Base-by-base conservation (phyloP, 345 rosid species). In the Linum trigynum region DNA sequence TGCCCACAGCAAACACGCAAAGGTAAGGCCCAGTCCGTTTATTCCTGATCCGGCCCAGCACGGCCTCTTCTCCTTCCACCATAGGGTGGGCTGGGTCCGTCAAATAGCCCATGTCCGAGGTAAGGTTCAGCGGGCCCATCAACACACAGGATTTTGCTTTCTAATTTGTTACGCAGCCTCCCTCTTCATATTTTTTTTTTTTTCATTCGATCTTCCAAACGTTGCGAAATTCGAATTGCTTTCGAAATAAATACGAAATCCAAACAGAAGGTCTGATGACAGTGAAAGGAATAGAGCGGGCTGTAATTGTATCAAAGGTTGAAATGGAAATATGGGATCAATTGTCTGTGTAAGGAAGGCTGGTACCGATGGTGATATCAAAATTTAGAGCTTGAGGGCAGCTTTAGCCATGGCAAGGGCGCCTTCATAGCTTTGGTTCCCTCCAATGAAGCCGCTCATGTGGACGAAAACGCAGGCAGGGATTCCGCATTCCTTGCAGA, bases 41-140 rank as follows among this genome's bases (percentile, higher is more conserved):
- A 1, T 70, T 57, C 2, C 65, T 59, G 3, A 62, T 48, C 23
- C 70, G 62, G 59, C 61, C 73, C 75, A 87, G 39, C 58, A 89
- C 92, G 0, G 81, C 81, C 70, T 79, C 86, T 85, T 90, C 98
- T 2, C 85, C 91, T 51, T 9, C 64, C 65, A 81, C 72, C 86
- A 87, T 41, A 76, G 85, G 85, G 66, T 90, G 86, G 57, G 95
- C 98, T 0, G 96, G 97, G 71, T 92, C 98, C 97, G 95, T 87
- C 65, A 90, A 58, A 41, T 87, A 92, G 23, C 94, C 98, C 83
- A 92, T 64, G 72, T 87, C 84, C 2, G 86, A 95, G 61, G 96
- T 90, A 17, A 92, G 82, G 80, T 92, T 94, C 83, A 92, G 79
- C 59, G 91, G 98, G 38, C 98, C 98, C 91, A 92, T 90, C 65